A percentile compares a stretch with the other conserved stretches of the same genome.
Conservation (phyloP, 2,329 filamentous ascomycete genomes). For the Aspergillus sp. region DNA sequence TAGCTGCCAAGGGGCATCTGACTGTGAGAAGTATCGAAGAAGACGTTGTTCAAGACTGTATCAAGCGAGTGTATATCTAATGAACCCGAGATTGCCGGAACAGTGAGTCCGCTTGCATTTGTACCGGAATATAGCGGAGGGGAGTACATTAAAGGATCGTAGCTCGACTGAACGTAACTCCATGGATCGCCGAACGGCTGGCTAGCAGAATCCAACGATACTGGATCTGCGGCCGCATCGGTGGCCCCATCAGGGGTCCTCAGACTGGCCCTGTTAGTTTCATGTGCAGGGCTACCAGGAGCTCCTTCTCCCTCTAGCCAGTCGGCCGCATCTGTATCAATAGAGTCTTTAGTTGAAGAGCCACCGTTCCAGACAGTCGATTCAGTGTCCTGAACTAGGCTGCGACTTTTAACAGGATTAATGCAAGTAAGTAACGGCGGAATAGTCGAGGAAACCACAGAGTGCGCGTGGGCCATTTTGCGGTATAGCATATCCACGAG, state of each 20-base stretch:
- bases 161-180: neutral
- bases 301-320: too few relatives aligned
- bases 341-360: too few relatives aligned
- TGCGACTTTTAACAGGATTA: too few relatives aligned
- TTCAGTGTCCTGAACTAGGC: too few relatives aligned
- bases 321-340: too few relatives aligned
- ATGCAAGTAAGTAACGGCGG: neutral
- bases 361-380: too few relatives aligned
- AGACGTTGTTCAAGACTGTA: neutral
- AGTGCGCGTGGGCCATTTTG: conserved; percentile 25
- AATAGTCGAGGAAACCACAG: conserved; percentile 3
- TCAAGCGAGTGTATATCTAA: neutral
- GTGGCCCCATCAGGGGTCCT: too few relatives aligned
- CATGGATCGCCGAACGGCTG: neutral
- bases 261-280: too few relatives aligned
- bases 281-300: too few relatives aligned
- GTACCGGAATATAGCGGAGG: neutral
- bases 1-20: neutral
- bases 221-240: neutral
- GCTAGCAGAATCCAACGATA: neutral
- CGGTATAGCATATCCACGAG: conserved; percentile 22
- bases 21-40: neutral
- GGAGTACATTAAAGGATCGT: neutral
- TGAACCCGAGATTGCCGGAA: neutral
- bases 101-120: neutral